These are phyloP conservation scores for Allium fistulosum DNA, from an alignment of 106 monocot species.

Conservation along the genomic window DNA sequence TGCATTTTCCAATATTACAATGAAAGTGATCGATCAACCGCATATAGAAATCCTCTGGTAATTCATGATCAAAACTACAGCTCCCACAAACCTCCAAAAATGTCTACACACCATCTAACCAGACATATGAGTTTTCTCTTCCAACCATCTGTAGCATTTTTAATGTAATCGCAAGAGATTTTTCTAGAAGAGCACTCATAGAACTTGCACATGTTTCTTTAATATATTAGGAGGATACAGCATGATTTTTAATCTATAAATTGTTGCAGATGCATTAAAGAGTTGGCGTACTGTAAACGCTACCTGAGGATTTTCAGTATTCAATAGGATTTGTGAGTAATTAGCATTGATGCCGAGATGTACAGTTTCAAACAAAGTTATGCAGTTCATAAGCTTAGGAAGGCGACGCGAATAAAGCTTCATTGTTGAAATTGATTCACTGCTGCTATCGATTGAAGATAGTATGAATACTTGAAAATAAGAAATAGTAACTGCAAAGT, in stretches of 20 bases:
- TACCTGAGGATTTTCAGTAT: constrained; percentile 36
- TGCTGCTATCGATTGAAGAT: constrained; percentile 27
- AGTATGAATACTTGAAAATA: constrained; percentile 66
- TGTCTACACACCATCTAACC: constrained; percentile 64
- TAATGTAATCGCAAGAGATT: constrained; percentile 31
- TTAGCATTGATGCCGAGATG: constrained; percentile 24
- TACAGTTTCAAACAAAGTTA: constrained; percentile 47
- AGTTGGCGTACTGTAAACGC: constrained; percentile 54
- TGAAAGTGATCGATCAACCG: constrained; percentile 48
- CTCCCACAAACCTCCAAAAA: constrained; percentile 61
- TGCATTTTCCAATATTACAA: constrained; percentile 81
- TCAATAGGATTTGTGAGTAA: constrained; percentile 24
- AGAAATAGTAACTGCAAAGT: constrained; percentile 40
- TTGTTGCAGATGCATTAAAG: constrained; percentile 63
- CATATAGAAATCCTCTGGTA: constrained; percentile 42
- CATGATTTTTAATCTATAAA: constrained; percentile 44
- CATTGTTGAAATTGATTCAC: constrained; percentile 4
- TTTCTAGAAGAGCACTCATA: constrained; percentile 27
- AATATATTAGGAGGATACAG: constrained; percentile 3
- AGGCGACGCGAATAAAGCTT: constrained; percentile 10
- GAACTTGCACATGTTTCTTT: constrained; percentile 11
- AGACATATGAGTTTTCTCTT: constrained; percentile 22
- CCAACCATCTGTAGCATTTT: constrained; percentile 31
- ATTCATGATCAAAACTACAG: constrained; percentile 24
- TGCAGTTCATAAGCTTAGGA: constrained; percentile 31